These are phyloP conservation scores for Huntiella savannae DNA, from an alignment of 2,329 filamentous ascomycete genomes.

Conservation along the genomic window DNA sequence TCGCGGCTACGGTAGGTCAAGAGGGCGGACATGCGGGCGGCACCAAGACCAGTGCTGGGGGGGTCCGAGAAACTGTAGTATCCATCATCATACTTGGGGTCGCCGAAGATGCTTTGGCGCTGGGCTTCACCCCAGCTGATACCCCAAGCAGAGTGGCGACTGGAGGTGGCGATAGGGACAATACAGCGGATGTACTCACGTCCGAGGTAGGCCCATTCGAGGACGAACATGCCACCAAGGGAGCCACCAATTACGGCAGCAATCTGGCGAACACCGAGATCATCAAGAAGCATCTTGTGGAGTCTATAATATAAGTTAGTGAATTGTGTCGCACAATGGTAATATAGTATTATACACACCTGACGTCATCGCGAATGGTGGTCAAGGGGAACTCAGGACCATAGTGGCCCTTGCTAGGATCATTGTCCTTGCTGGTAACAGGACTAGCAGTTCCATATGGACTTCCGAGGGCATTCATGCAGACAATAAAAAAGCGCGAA, in stretches of 20 bases:
- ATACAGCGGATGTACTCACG: slow-evolving; percentile 65
- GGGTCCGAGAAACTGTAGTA: slow-evolving; percentile 83
- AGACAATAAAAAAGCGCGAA: slow-evolving; percentile 68
- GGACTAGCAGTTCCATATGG: slow-evolving; percentile 78
- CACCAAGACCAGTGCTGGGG: slow-evolving; percentile 69
- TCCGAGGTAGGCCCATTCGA: slow-evolving; percentile 84
- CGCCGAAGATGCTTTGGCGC: slow-evolving; percentile 85
- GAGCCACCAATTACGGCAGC: slow-evolving; percentile 68
- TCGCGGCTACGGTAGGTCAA: slow-evolving; percentile 92
- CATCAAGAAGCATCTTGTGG: slow-evolving; percentile 63
- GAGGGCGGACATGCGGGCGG: slow-evolving; percentile 89
- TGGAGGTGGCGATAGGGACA: slow-evolving; percentile 70
- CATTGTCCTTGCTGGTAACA: slow-evolving; percentile 72
- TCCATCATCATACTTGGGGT: slow-evolving; percentile 95
- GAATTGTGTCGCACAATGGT: not conserved
- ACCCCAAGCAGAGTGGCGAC: slow-evolving; percentile 71
- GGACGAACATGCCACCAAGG: slow-evolving; percentile 76
- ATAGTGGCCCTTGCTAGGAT: slow-evolving; percentile 55
- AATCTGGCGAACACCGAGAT: slow-evolving; percentile 59
- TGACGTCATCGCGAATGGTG: slow-evolving; percentile 88
- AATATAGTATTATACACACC: slow-evolving; percentile 33
- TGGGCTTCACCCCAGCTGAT: slow-evolving; percentile 85
- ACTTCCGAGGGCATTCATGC: slow-evolving; percentile 70
- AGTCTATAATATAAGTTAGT: slow-evolving; percentile 28
- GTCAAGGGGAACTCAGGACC: slow-evolving; percentile 93